Conservation (phyloP, 2,329 filamentous ascomycete genomes). For the Monilinia fructicola region DNA sequence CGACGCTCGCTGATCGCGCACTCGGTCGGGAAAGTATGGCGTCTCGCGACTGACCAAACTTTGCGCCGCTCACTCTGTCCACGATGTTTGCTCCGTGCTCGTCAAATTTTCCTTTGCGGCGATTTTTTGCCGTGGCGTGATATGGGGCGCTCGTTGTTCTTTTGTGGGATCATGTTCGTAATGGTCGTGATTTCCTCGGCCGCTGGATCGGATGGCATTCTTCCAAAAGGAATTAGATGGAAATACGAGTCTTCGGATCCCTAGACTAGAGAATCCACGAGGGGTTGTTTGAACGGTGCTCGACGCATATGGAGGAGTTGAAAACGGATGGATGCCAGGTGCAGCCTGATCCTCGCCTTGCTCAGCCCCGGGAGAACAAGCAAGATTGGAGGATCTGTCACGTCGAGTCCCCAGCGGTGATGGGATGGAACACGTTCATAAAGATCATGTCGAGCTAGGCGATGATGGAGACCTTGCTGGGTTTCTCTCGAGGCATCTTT, state of each 20-base stretch:
- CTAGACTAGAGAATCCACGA: background rate
- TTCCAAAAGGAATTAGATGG: rapidly evolving
- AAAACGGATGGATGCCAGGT: background rate
- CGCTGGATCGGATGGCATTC: too few relatives aligned
- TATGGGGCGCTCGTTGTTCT: too few relatives aligned
- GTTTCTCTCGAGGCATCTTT: conserved; percentile 40
- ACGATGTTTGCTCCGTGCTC: background rate
- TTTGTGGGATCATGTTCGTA: too few relatives aligned
- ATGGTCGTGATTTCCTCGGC: too few relatives aligned
- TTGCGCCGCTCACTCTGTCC: too few relatives aligned
- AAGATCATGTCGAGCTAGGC: background rate
- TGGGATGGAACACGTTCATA: conserved; percentile 26
- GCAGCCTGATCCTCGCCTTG: background rate
- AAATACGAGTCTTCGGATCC: background rate
- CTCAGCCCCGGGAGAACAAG: background rate
- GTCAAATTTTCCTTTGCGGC: too few relatives aligned
- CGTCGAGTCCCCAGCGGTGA: conserved; percentile 25
- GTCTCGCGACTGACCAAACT: too few relatives aligned
- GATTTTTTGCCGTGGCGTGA: too few relatives aligned
- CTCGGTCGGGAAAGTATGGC: too few relatives aligned
- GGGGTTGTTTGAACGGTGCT: too few relatives aligned
- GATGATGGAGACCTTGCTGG: background rate
- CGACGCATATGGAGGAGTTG: background rate
- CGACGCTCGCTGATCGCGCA: too few relatives aligned
- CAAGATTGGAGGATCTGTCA: background rate